Base-by-base conservation (phyloP, 352 stramenopile genomes). In the Phytophthora aleatoria region DNA sequence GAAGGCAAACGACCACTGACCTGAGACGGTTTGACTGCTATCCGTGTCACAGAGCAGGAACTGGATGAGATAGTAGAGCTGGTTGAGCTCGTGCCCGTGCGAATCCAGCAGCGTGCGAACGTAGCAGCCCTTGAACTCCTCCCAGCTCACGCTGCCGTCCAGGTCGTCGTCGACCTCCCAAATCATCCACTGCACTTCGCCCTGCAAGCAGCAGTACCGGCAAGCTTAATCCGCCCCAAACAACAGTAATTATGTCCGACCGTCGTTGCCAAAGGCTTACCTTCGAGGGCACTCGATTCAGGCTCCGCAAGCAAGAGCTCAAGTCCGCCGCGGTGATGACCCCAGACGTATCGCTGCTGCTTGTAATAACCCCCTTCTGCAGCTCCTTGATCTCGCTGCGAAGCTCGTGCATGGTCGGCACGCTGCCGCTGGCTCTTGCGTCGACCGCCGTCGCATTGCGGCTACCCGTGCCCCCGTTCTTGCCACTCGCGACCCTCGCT, bases 81-180 rank as follows among this genome's bases (percentile, higher is more conserved):
- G 92, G 43, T 81, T 92, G 20, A 94, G 93, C 67, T 99, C 96
- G 2, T 98, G 71, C n/a, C 87, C 89, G 31, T 92, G 96, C 11
- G 81, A 91, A 76, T 99, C 95, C 20, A 83, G 73, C 28, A 97
- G 74, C 54, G 96, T 96, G 30, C 96, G 76, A 42, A 95, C 75
- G 74, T 96, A 98, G 67, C 96, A 98, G 31, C 89, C 71, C 56
- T 83, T 81, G 57, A 99, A 98, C 73, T 98, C 96, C 31, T 97
- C 82, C 87, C 92, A 98, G 50, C 90, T 89, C 50, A 98, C 64
- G 42, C 69, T 76, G 28, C 88, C 92, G 75, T 99, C 96, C 13
- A 98, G 73, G 51, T 98, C 96, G 58, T 99, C 94, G 73, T 99
- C 96, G 3, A 97, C 87, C 70, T 98, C 96, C 96, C 96, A 99